Percentiles rank a stretch among this genome's conserved stretches.
phyloP scores from a whole-genome alignment of 2,329 filamentous ascomycete genomes.

The Bipolaris cookei region DNA sequence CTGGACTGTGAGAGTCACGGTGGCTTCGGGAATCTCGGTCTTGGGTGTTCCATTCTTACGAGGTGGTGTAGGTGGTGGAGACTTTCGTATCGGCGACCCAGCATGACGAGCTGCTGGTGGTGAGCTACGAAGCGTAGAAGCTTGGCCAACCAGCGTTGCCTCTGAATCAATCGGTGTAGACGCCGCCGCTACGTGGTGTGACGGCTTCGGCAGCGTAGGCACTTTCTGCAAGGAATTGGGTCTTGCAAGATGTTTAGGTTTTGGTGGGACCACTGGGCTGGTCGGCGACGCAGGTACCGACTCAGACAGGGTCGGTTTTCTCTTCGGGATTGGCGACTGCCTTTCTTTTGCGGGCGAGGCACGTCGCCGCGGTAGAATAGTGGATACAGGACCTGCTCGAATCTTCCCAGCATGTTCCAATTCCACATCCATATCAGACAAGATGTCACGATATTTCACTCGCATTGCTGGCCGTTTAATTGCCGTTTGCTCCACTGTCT shows the following conservation, averaged over 20 bases:
- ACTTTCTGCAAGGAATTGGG: conserved; percentile 27
- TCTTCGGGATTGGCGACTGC: conserved; percentile 29
- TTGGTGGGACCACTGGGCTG: conserved; percentile 17
- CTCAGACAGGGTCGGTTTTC: conserved; percentile 24
- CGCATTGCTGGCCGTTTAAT: conserved; percentile 20
- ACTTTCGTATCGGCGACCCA: conserved; percentile 6
- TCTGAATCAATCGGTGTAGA: conserved; percentile 38
- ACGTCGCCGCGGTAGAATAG: conserved; percentile 23
- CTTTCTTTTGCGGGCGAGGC: conserved; percentile 27
- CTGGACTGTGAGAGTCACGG: conserved; percentile 5
- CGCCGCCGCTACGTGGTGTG: conserved; percentile 11
- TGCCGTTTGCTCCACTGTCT: conserved; percentile 9
- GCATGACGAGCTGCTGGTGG: conserved; percentile 4
- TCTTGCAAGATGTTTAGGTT: conserved; percentile 23
- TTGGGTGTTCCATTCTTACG: conserved; percentile 11
- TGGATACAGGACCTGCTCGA: conserved; percentile 22
- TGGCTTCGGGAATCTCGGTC: conserved; percentile 2
- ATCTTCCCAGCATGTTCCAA: conserved; percentile 30
- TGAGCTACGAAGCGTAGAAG: conserved; percentile 25
- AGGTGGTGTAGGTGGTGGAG: conserved; percentile 19
- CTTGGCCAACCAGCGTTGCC: conserved; percentile 31
- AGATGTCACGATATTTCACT: conserved; percentile 32
- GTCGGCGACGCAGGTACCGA: conserved; percentile 22
- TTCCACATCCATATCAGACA: conserved; percentile 41
- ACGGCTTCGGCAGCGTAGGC: conserved; percentile 16